phyloP scores from a whole-genome alignment of 2,329 filamentous ascomycete species.

The Sarocladium oryzae region DNA sequence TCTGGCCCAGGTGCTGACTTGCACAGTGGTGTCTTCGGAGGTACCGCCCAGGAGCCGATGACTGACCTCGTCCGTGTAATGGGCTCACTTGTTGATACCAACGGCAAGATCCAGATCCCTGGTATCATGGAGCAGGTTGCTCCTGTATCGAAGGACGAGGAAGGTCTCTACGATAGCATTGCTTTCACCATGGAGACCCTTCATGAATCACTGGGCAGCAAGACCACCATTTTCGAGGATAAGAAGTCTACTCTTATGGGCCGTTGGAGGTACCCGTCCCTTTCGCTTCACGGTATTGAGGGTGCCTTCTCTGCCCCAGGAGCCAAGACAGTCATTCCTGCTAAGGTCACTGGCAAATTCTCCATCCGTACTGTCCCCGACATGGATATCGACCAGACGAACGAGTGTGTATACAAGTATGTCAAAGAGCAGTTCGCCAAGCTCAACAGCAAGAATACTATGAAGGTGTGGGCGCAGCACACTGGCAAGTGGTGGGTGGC shows the following conservation, averaged over 20 bases:
- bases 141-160: conserved; percentile 78
- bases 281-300: conserved; percentile 91
- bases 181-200: conserved; percentile 95
- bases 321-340: conserved; percentile 97
- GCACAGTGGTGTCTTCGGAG: conserved; percentile 95
- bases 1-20: conserved; percentile 89
- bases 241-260: conserved; percentile 94
- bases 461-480: conserved; percentile 78
- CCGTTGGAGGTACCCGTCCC: conserved; percentile 88
- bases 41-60: conserved; percentile 97
- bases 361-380: conserved; percentile 95
- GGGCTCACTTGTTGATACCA: conserved; percentile 74
- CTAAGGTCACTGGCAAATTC: conserved; percentile 97
- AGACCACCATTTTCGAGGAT: conserved; percentile 78
- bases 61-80: conserved; percentile 84
- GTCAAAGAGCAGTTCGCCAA: conserved; percentile 80
- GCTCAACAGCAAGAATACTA: conserved; percentile 84
- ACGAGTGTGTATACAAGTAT: conserved; percentile 76
- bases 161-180: conserved; percentile 80
- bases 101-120: conserved; percentile 92
- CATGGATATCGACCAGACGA: conserved; percentile 91
- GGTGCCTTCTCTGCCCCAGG: conserved; percentile 90
- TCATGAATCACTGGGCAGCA: conserved; percentile 82
- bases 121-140: conserved; percentile 92
- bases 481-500: conserved; percentile 98